Conservation (phyloP, 31 red algal genomes). For the Pterothamnion heteromorphum region DNA sequence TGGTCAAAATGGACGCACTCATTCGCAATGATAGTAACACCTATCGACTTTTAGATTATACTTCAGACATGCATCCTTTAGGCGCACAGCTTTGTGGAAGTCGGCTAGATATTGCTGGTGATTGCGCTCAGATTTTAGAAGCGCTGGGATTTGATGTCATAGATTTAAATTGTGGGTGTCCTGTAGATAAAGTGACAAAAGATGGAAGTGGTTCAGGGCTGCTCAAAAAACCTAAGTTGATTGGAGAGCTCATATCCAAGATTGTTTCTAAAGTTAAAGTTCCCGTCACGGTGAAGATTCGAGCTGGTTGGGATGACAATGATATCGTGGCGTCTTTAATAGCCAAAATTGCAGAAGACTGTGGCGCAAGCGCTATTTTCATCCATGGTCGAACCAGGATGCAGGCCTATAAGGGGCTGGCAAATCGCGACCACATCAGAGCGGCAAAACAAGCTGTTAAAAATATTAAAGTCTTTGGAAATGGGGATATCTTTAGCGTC, state of each 20-base stretch:
- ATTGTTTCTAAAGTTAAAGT: background rate
- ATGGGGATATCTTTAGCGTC: conserved; percentile 64
- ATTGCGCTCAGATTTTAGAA: conserved; percentile 23
- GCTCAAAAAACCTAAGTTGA: background rate
- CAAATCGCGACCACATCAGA: conserved; percentile 26
- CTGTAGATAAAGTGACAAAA: conserved; percentile 52
- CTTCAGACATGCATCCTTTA: background rate
- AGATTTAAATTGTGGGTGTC: conserved; percentile 74
- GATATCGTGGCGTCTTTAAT: background rate
- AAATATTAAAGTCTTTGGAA: conserved; percentile 60
- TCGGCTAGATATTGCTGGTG: background rate
- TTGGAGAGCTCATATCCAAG: conserved; percentile 36
- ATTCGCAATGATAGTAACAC: conserved; percentile 2
- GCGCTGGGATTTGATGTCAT: conserved; percentile 37
- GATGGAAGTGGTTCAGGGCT: conserved; percentile 61
- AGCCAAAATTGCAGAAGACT: conserved; percentile 39
- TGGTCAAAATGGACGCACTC: conserved; percentile 50
- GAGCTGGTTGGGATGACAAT: conserved; percentile 27
- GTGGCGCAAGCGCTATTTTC: conserved; percentile 42
- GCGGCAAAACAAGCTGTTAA: conserved; percentile 41
- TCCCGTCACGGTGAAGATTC: conserved; percentile 67
- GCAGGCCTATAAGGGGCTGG: background rate
- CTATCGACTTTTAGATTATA: background rate
- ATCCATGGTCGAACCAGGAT: conserved; percentile 54
- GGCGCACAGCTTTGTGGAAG: conserved; percentile 54